Conservation (phyloP, 495 filamentous ascomycete genomes). For the Apodospora peruviana region DNA sequence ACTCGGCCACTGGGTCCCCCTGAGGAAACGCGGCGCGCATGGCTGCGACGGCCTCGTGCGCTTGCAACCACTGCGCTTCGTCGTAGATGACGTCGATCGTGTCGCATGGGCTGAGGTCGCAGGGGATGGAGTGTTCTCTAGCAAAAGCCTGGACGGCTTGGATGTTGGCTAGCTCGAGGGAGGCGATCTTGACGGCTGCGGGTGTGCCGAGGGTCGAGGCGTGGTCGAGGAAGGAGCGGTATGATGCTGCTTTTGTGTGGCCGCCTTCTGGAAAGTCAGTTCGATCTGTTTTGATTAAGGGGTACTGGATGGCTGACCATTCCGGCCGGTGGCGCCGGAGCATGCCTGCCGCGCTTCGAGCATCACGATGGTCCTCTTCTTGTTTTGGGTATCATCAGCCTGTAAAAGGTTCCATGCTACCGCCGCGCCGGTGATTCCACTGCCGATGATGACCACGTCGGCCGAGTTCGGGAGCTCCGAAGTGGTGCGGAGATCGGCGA, state of each 20-base stretch:
- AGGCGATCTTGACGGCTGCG: slow-evolving; percentile 49
- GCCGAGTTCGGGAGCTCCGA: slow-evolving; percentile 37
- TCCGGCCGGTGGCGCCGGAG: slow-evolving; percentile 56
- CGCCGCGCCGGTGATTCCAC: slow-evolving; percentile 61
- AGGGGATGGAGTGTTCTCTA: slow-evolving; percentile 42
- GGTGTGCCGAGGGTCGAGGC: slow-evolving; percentile 27
- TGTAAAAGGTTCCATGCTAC: slow-evolving; percentile 54
- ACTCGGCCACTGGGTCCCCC: slow-evolving; percentile 38
- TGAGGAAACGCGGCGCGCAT: slow-evolving; percentile 41
- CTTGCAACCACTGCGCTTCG: slow-evolving; percentile 36
- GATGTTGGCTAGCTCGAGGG: slow-evolving; percentile 54
- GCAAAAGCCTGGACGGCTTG: slow-evolving; percentile 50
- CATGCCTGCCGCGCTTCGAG: slow-evolving; percentile 54
- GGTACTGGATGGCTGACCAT: slow-evolving; percentile 36
- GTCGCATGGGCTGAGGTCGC: slow-evolving; percentile 43
- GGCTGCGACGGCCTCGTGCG: slow-evolving; percentile 33
- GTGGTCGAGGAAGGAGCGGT: slow-evolving; percentile 48
- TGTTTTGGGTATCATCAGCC: slow-evolving; percentile 2
- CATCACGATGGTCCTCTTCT: slow-evolving; percentile 39
- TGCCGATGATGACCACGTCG: slow-evolving; percentile 62
- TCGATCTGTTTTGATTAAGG: not conserved
- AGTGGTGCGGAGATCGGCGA: slow-evolving; percentile 50
- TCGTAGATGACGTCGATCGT: slow-evolving; percentile 58
- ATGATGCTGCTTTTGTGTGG: slow-evolving; percentile 60
- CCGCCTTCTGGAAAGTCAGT: slow-evolving; percentile 35